phyloP scores from a whole-genome alignment of 495 filamentous ascomycete genomes.

The Lasiosphaeria ovina region DNA sequence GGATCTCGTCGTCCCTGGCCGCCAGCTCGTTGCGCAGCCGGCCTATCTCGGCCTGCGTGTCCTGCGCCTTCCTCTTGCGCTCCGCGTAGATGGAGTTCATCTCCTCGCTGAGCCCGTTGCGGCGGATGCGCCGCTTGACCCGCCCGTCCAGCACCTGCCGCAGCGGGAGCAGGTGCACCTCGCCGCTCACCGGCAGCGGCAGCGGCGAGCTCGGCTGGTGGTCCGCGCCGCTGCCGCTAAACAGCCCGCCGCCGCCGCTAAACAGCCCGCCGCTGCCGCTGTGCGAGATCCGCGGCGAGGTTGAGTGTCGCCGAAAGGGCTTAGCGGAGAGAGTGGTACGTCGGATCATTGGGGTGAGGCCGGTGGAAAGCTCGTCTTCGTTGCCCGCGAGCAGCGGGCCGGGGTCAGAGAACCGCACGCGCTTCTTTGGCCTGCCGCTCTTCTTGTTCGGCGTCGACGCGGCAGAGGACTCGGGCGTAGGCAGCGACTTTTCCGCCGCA shows the following conservation, averaged over 20 bases:
- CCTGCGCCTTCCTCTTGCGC: slow-evolving; percentile 44
- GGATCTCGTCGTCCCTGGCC: slow-evolving; percentile 49
- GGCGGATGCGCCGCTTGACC: slow-evolving; percentile 67
- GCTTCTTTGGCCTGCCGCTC: slow-evolving; percentile 48
- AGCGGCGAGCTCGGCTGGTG: slow-evolving; percentile 30
- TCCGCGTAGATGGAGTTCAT: slow-evolving; percentile 64
- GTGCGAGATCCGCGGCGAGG: slow-evolving; percentile 26
- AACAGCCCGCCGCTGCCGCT: slow-evolving; percentile 7
- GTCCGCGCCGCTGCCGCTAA: slow-evolving; percentile 32
- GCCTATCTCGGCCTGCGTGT: slow-evolving; percentile 42
- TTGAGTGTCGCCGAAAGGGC: slow-evolving; percentile 46
- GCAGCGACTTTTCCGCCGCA: slow-evolving; percentile 5
- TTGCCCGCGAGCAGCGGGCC: slow-evolving; percentile 42
- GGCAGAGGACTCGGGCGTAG: slow-evolving; percentile 11
- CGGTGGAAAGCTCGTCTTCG: slow-evolving; percentile 48
- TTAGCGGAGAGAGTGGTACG: slow-evolving; percentile 56
- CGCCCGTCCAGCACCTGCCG: slow-evolving; percentile 67
- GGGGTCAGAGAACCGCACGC: slow-evolving; percentile 72
- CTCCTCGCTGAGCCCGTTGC: slow-evolving; percentile 73
- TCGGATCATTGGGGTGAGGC: slow-evolving; percentile 65
- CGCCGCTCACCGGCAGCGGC: slow-evolving; percentile 24
- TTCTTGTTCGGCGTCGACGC: slow-evolving; percentile 20
- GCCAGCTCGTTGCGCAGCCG: slow-evolving; percentile 54
- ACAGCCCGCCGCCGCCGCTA: slow-evolving; percentile 21
- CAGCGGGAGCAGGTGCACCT: slow-evolving; percentile 58